Base-by-base conservation (phyloP, 2,329 filamentous ascomycete species). In the Trichophyton mentagrophytes region DNA sequence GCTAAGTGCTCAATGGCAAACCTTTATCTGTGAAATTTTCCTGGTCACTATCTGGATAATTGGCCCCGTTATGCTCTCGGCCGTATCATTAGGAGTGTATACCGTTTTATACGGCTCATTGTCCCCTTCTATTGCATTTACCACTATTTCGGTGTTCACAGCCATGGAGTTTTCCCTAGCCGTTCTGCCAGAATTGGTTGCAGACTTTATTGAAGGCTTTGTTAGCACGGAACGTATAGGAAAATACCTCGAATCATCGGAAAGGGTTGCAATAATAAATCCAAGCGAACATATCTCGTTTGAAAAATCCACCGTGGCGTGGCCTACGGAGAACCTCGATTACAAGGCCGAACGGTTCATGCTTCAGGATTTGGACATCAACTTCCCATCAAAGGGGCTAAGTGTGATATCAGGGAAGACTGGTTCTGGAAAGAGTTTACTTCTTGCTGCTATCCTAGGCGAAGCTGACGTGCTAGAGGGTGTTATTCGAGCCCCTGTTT, bases 321-420 rank as follows among this genome's bases (percentile, higher is more conserved):
- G 88, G 88, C 87, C 88, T 3, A 81, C 84, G 0, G 85, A 89
- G 61, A 78, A 69, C 46, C 61, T 79, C 1, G 77, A 82, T 20
- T 74, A 80, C 1, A 79, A 81, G 17, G 77, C 81, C 46, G 80
- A 83, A 59, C 76, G 82, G 38, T 91, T 90, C 66, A 77, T 85
- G 13, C 75, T 91, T 20, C 80, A 81, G 59, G 78, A 87, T 65
- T 67, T 91, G 56, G 83, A 82, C 64, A 68, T 90, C 9, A 78
- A 79, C 0, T 89, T 92, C 66, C 88, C 88, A 0, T 71, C 77
- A 15, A 82, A 83, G 17, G 84, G 88, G 66, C 74, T 93, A 7
- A 90, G 84, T 20, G 81, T 91, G 13, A 83, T 92, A 38, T 88
- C 86, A 2, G 88, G 88, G 0, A 86, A 86, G 69, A 92, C 88